Percentiles rank a stretch among this genome's conserved stretches.
phyloP scores from a whole-genome alignment of 768 basidiomycete genomes.

The Lanmaoa rubissima region DNA sequence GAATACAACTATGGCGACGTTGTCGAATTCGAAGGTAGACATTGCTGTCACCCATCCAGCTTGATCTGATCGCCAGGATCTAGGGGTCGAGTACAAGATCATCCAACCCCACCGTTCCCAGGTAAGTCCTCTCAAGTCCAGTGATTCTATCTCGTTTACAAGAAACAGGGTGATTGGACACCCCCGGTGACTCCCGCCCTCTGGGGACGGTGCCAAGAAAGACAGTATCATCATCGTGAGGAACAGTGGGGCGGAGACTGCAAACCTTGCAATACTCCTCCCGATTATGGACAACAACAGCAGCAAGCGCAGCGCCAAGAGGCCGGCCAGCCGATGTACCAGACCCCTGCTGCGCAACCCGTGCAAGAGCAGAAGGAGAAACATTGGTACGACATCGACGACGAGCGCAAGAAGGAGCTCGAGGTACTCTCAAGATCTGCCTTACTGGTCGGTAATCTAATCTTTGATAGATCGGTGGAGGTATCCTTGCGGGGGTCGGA shows the following conservation, averaged over 20 bases:
- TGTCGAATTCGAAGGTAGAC: slow-evolving; percentile 55
- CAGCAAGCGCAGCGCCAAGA: slow-evolving; percentile 30
- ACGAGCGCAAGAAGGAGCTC: slow-evolving; percentile 55
- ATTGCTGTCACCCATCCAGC: not conserved
- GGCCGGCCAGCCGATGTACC: slow-evolving; percentile 16
- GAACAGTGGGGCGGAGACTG: slow-evolving; percentile 21
- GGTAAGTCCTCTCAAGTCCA: slow-evolving; percentile 34
- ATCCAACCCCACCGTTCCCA: slow-evolving; percentile 72
- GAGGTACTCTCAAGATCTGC: slow-evolving; percentile 38
- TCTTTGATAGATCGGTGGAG: slow-evolving; percentile 57
- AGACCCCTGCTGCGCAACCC: slow-evolving; percentile 19
- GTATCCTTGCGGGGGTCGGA: slow-evolving; percentile 54
- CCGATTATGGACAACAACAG: slow-evolving; percentile 25
- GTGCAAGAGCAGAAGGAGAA: slow-evolving; percentile 49
- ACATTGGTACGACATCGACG: slow-evolving; percentile 55
- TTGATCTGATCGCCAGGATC: slow-evolving; percentile 12
- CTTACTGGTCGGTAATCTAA: slow-evolving; percentile 1
- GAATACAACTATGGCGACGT: slow-evolving; percentile 53
- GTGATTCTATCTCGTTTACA: slow-evolving; percentile 2
- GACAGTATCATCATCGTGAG: slow-evolving; percentile 16
- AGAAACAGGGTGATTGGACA: slow-evolving; percentile 60
- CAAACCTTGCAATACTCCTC: not conserved
- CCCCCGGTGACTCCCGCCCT: slow-evolving; percentile 61
- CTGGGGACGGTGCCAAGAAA: slow-evolving; percentile 55
- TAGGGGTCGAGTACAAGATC: slow-evolving; percentile 59